phyloP scores from a whole-genome alignment of 768 basidiomycete genomes.

The Kwoniella botswanensis region DNA sequence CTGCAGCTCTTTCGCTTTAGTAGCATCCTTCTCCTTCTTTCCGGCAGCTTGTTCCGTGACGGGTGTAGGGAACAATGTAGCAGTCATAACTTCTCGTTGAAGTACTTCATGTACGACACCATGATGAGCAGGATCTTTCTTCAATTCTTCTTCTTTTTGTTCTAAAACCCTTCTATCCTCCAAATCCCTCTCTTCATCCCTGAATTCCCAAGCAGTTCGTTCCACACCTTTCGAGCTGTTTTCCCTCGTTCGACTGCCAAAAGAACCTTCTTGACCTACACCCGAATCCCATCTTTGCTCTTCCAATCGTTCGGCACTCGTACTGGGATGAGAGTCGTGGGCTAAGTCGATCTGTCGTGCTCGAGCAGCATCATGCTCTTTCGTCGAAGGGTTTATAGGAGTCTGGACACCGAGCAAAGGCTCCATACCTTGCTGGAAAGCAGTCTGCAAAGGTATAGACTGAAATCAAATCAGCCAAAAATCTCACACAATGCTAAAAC shows the following conservation, averaged over 20 bases:
- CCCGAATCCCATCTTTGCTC: conserved; percentile 47
- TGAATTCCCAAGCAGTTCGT: conserved; percentile 53
- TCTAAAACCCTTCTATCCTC: conserved; percentile 23
- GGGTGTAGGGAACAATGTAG: conserved; percentile 26
- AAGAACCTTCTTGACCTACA: conserved; percentile 44
- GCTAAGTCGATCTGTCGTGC: conserved; percentile 24
- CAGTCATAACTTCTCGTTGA: conserved; percentile 23
- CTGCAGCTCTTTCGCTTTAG: conserved; percentile 1
- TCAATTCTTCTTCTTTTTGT: conserved; percentile 23
- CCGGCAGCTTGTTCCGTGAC: conserved; percentile 18
- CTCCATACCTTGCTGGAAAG: conserved; percentile 83
- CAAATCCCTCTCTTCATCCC: conserved; percentile 39
- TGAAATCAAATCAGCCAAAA: conserved; percentile 55
- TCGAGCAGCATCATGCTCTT: conserved; percentile 25
- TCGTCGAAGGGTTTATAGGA: conserved; percentile 25
- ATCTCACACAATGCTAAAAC: background rate
- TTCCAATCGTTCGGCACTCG: conserved; percentile 43
- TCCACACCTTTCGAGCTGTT: conserved; percentile 38
- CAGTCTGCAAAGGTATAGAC: conserved; percentile 74
- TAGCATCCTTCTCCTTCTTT: conserved; percentile 21
- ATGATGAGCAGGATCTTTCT: conserved; percentile 24
- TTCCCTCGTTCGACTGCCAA: conserved; percentile 24
- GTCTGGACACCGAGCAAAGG: conserved; percentile 67
- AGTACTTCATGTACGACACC: conserved; percentile 26
- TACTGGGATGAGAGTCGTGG: conserved; percentile 38